Base-by-base conservation (phyloP, 257 asterid species). In the Echites panduratus region DNA sequence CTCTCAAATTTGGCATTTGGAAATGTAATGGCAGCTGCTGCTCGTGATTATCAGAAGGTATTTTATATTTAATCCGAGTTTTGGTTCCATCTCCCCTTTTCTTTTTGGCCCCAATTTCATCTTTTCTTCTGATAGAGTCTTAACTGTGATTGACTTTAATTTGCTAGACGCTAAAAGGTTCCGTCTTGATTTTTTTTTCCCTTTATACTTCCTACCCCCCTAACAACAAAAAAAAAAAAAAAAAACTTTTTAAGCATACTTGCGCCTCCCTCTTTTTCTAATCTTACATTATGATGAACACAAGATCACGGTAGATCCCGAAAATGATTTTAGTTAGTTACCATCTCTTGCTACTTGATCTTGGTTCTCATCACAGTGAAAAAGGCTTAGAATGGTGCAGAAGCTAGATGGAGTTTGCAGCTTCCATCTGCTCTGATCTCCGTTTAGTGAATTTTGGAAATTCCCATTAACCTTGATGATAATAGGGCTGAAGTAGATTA, bases 1-100 rank as follows among this genome's bases (percentile, higher is more conserved):
- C 95, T 94, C 66, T 75, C 88, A 40, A 89, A 83, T 82, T 79
- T 94, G 87, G 96, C 95, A 50, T 94, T 85, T 77, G 98, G 99
- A 75, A 94, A 94, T 87, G 99, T 91, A 10, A 66, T 94, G 88
- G 99, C 97, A 48, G 97, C 99, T 32, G 99, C 99, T n/a, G 99
- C 97, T 74, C 97, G 97, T 70, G 98, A 94, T 88, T 91, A 91
- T 76, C 92, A 94, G 67, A 94, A 91, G 97, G 99, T 93, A n/a
- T 22, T 57, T 43, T 2, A 2, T 17, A 5, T 44, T 68, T 43
- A 24, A 19, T 58, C 26, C 57, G 27, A 65, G 29, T 65, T 66
- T 41, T 47, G 50, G 9, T 27, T 38, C 27, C 59, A 24, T 48
- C 27, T n/a, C 38, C 57, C 24, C 16, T 3, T 49, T 49, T 41